A percentile compares a stretch with the other conserved stretches of the same genome.
Evolutionary conservation across 208 protist genomes (phyloP).

Genomic region (Trypanosoma melophagium): DNA sequence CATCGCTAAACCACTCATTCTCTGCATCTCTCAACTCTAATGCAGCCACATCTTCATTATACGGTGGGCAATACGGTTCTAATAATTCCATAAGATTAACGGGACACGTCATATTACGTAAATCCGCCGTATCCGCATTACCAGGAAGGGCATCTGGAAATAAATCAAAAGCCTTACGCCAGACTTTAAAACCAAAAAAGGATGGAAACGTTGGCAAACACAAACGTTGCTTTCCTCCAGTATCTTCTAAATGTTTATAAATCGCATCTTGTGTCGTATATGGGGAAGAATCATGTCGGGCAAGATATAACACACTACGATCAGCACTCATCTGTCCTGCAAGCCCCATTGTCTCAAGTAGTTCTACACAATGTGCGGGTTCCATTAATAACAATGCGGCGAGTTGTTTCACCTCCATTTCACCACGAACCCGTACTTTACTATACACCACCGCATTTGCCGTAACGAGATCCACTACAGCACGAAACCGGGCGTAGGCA

Average conservation of each 20-base stretch:
- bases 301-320: constrained; percentile 11
- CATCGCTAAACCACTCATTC: constrained; percentile 36
- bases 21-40: constrained; percentile 35
- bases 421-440: constrained; percentile 52
- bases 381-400: constrained; percentile 58
- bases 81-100: constrained; percentile 81
- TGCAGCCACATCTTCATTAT: constrained; percentile 40
- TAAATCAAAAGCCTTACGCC: constrained; percentile 43
- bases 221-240: constrained; percentile 44
- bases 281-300: constrained; percentile 24
- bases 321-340: constrained; percentile 27
- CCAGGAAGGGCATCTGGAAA: constrained; percentile 38
- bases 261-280: constrained; percentile 49
- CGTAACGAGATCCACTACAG: constrained; percentile 74
- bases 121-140: constrained; percentile 7
- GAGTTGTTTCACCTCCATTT: constrained; percentile 37
- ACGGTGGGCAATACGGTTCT: constrained; percentile 83
- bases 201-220: constrained; percentile 61
- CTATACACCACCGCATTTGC: constrained; percentile 68
- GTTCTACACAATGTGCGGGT: constrained; percentile 45
- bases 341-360: constrained; percentile 67
- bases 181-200: constrained; percentile 76
- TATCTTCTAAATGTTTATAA: constrained; percentile 42
- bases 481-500: constrained; percentile 79
- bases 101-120: constrained; percentile 53